These are phyloP conservation scores for Saturnispora quitensis DNA, from an alignment of 805 yeast genomes.

Conservation along the genomic window DNA sequence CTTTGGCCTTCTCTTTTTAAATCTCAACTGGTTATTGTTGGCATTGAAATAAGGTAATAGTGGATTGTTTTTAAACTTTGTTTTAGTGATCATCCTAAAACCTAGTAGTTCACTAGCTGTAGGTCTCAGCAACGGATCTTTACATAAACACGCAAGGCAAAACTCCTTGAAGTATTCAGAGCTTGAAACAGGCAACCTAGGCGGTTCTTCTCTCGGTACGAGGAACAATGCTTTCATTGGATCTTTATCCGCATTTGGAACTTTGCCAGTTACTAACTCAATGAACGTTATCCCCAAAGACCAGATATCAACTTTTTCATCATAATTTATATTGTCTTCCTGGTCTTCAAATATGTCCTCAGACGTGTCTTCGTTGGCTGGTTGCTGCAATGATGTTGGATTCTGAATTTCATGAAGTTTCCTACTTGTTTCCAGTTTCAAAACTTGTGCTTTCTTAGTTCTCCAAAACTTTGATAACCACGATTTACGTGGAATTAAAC, in stretches of 20 bases:
- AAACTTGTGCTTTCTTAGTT: not conserved
- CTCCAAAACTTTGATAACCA: constrained; percentile 12
- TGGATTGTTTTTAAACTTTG: constrained; percentile 23
- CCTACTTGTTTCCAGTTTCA: not conserved
- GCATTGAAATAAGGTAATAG: constrained; percentile 12
- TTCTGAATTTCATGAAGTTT: not conserved
- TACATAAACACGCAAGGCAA: constrained; percentile 54
- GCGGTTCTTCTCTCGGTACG: constrained; percentile 61
- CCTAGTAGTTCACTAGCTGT: constrained; percentile 46
- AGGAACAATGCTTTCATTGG: constrained; percentile 70
- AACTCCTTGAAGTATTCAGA: constrained; percentile 43
- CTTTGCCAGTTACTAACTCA: constrained; percentile 73
- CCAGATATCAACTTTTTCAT: constrained; percentile 91
- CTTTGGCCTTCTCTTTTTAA: constrained; percentile 32
- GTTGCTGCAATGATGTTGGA: not conserved
- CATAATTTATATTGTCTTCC: constrained; percentile 45
- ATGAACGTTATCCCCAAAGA: constrained; percentile 87
- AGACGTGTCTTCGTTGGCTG: constrained; percentile 3
- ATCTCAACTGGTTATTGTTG: not conserved
- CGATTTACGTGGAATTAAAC: constrained; percentile 3
- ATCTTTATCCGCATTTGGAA: constrained; percentile 66
- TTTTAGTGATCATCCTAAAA: constrained; percentile 39
- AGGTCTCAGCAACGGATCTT: constrained; percentile 59
- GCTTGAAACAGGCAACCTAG: constrained; percentile 33
- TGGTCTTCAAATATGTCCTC: not conserved